These are phyloP conservation scores for Backusella tarrabulga DNA, from an alignment of 192 early-diverging fungal genomes.

Conservation along the genomic window DNA sequence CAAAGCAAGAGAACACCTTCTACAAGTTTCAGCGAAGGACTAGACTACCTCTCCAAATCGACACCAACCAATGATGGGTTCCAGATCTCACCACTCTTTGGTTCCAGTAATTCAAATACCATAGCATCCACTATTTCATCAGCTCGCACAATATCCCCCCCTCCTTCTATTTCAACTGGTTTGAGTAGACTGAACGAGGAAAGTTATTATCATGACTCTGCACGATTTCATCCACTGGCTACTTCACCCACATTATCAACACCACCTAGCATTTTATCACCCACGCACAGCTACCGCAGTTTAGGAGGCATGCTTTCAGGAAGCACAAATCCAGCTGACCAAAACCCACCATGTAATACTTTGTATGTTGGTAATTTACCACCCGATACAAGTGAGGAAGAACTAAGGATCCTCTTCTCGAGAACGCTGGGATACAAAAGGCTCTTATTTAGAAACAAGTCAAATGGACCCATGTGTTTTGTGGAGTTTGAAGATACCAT, in stretches of 20 bases:
- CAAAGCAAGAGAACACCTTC: not conserved
- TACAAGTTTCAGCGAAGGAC: not conserved
- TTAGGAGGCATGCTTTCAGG: slow-evolving; percentile 35
- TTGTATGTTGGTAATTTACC: slow-evolving; percentile 97
- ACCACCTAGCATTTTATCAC: slow-evolving; percentile 31
- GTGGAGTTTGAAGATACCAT: slow-evolving; percentile 97
- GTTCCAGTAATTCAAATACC: not conserved
- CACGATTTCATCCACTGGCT: not conserved
- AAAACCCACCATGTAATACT: slow-evolving; percentile 99
- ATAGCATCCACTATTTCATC: not conserved
- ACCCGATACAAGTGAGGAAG: slow-evolving; percentile 85
- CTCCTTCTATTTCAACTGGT: not conserved
- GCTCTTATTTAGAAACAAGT: slow-evolving; percentile 81
- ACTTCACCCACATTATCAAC: not conserved
- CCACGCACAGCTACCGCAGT: slow-evolving; percentile 1
- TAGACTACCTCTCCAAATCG: slow-evolving; percentile 22
- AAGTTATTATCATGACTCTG: not conserved
- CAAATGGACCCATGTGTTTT: slow-evolving; percentile 99
- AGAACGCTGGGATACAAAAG: slow-evolving; percentile 84
- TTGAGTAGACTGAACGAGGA: slow-evolving; percentile 2
- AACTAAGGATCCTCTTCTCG: slow-evolving; percentile 79
- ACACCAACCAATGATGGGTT: slow-evolving; percentile 1
- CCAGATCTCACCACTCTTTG: not conserved
- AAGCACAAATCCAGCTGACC: slow-evolving; percentile 73
- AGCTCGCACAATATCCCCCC: not conserved